phyloP scores from a whole-genome alignment of 805 yeast species.

The Starmerella roubikii region DNA sequence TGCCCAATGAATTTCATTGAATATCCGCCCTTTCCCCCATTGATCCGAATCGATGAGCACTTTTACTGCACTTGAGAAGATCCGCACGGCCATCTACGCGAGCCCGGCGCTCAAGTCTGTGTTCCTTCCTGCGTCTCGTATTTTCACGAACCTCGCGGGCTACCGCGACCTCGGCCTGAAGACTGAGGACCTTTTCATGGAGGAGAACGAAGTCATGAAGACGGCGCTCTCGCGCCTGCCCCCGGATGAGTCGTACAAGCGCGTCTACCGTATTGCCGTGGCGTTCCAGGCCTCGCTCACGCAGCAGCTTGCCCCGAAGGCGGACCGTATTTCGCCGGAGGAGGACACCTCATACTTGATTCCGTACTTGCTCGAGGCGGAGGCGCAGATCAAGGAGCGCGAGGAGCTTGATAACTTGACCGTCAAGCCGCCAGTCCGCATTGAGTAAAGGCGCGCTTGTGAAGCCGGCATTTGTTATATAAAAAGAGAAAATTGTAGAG shows the following conservation, averaged over 20 bases:
- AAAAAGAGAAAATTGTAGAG: too few relatives aligned
- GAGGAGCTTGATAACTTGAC: slow-evolving; percentile 71
- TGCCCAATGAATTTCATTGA: too few relatives aligned
- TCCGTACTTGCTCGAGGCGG: slow-evolving; percentile 87
- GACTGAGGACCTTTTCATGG: slow-evolving; percentile 74
- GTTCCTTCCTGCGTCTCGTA: slow-evolving; percentile 65
- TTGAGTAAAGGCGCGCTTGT: background rate
- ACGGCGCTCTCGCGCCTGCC: slow-evolving; percentile 84
- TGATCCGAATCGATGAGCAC: slow-evolving; percentile 26
- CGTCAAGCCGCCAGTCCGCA: slow-evolving; percentile 25
- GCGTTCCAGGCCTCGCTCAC: slow-evolving; percentile 81
- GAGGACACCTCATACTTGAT: slow-evolving; percentile 53
- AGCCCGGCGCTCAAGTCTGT: slow-evolving; percentile 66
- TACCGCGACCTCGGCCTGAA: slow-evolving; percentile 89
- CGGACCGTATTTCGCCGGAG: slow-evolving; percentile 62
- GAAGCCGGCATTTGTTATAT: too few relatives aligned
- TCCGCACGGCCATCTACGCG: slow-evolving; percentile 60
- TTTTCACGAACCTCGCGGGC: slow-evolving; percentile 63
- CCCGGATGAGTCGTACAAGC: slow-evolving; percentile 67
- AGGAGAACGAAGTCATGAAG: slow-evolving; percentile 77
- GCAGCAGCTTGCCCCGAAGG: slow-evolving; percentile 72
- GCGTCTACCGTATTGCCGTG: slow-evolving; percentile 82
- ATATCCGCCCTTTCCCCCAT: too few relatives aligned
- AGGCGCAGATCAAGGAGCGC: slow-evolving; percentile 80
- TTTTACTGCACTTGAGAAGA: slow-evolving; percentile 28